Base-by-base conservation (phyloP, 75 land plant genomes). In the Selaginella tamariscina region DNA sequence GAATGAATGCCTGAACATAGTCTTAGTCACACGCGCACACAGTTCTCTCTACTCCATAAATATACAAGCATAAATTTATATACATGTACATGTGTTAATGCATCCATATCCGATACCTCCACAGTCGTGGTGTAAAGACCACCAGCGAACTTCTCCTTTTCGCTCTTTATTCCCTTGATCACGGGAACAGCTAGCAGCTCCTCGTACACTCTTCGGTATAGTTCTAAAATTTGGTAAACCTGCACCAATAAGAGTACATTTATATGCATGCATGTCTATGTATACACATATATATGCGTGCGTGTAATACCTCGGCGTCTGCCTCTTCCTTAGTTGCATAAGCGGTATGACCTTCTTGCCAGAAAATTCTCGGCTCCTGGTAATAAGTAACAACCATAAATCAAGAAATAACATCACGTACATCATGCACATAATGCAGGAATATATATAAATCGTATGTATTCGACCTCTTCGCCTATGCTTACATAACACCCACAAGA, bases 321-420 rank as follows among this genome's bases (percentile, higher is more conserved):
- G 99, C 99, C 74, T 95, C 99, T n/a, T 56, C 81, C 73, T 95
- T 83, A 27, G 99, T 85, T 24, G 96, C 99, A 81, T 90, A 95
- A 33, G 97, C 99, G 31, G 97, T 95, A 73, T 95, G 99, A 57
- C 99, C 99, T 81, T 95, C 99, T 69, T 95, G 99, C 99, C 99
- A 95, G 44, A 95, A 71, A 95, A 95, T 54, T 95, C 99, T 0
- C 99, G 91, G 70, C 97, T 95, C 99, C 99, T 95, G 74, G 32
- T 29, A 32, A 24, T 30, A 22, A 30, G 32, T n/a, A n/a, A n/a
- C n/a, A n/a, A n/a, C n/a, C n/a, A n/a, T n/a, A n/a, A n/a, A n/a
- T n/a, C n/a, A n/a, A n/a, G n/a, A n/a, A n/a, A n/a, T n/a, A n/a
- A n/a, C n/a, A n/a, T n/a, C n/a, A n/a, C n/a, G n/a, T n/a, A n/a